Base-by-base conservation (phyloP, 345 rosid species). In the Eucalyptus virginea region DNA sequence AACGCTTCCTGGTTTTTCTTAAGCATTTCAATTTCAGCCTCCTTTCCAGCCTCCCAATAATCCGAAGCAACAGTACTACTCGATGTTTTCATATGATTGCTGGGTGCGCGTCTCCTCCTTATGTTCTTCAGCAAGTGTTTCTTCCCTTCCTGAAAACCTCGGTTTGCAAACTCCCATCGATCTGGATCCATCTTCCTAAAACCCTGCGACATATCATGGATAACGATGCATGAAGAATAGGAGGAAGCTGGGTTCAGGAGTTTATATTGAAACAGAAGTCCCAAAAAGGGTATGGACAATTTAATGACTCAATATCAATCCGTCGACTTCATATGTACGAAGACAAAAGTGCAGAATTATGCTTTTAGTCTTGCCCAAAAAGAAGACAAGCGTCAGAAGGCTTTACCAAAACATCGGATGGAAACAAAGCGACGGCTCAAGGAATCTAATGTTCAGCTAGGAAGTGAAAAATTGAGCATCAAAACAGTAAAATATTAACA, bases 141-240 rank as follows among this genome's bases (percentile, higher is more conserved):
- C 90, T 95, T 93, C 87, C 95, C 96, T 86, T 92, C 92, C 48
- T 77, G 94, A 91, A 96, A 95, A 85, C 90, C 93, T 34, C 92
- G 94, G 86, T 94, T 94, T 3, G 96, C 96, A 67, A 95, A 96
- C 88, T 96, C 96, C 96, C 98, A 95, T 89, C 93, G 90, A 52
- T 96, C 95, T 3, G 94, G 86, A 80, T 94, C 91, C 42, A 95
- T 90, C 95, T 96, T 95, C 88, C 94, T 92, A 87, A 96, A 96
- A 2, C 96, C 98, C 96, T 96, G 90, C 58, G 48, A 18, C 83
- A 65, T 58, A 88, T 32, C 58, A 23, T 48, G 23, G 21, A 51
- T 7, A 60, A 51, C 1, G n/a, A 50, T 50, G 54, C 58, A 54
- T 54, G 81, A 34, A 34, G 44, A 34, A 34, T 69, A 69, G 42